A percentile compares a stretch with the other conserved stretches of the same genome.
phyloP scores from a whole-genome alignment of 306 rosid species.

The Chamaecrista fasciculata region DNA sequence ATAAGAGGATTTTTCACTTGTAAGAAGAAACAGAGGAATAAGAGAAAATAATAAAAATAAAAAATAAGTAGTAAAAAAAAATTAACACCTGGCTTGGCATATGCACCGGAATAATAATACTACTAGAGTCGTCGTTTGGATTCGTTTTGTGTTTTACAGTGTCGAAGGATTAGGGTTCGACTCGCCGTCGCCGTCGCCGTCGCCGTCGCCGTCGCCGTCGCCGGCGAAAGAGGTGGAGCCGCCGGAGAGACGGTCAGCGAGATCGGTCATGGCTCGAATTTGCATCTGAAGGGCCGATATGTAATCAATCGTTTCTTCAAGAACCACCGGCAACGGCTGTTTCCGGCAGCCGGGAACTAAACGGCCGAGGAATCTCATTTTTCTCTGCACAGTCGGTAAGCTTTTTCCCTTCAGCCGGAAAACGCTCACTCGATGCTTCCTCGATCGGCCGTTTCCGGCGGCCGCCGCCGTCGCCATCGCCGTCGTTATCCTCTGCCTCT shows the following conservation, averaged over 20 bases:
- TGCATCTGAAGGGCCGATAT: constrained; percentile 96
- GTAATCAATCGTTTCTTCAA: constrained; percentile 84
- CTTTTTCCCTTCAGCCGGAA: constrained; percentile 66
- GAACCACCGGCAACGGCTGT: constrained; percentile 74
- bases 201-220: too few species aligned
- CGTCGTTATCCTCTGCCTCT: constrained; percentile 28
- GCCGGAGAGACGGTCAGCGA: constrained; percentile 57
- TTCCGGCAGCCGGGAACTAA: constrained; percentile 95
- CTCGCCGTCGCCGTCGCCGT: too few species aligned
- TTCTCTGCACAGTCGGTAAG: constrained; percentile 72
- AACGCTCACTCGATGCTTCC: constrained; percentile 68
- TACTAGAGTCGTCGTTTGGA: too few species aligned
- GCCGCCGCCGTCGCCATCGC: constrained; percentile 12
- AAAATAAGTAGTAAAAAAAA: not conserved
- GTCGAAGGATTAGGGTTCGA: too few species aligned
- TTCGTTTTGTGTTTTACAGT: too few species aligned
- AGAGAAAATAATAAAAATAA: not conserved
- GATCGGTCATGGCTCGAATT: constrained; percentile 81
- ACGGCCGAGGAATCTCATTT: constrained; percentile 68
- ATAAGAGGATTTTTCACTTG: constrained; percentile 32
- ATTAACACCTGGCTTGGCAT: constrained; percentile 36
- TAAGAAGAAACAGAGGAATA: constrained; percentile 3
- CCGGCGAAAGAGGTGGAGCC: too few species aligned
- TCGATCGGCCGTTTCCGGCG: constrained; percentile 38
- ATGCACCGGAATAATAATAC: constrained; percentile 11